A percentile compares a stretch with the other conserved stretches of the same genome.
phyloP scores from a whole-genome alignment of 805 yeast genomes.

The Schwanniomyces occidentalis region DNA sequence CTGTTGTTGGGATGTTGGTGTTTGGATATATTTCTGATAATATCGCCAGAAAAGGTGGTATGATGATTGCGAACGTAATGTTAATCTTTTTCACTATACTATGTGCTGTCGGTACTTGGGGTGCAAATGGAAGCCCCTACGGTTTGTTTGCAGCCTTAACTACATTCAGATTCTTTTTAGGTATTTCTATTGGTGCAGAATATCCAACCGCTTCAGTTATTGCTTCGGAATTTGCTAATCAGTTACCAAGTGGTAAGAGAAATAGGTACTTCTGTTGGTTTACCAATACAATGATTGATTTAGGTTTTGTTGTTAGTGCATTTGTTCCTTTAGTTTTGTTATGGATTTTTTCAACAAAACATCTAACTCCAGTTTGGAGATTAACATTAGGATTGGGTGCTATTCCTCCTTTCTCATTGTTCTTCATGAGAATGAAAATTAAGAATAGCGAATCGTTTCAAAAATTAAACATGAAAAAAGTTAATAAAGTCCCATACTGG shows the following conservation, averaged over 20 bases:
- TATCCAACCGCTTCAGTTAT: slow-evolving; percentile 94
- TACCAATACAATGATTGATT: slow-evolving; percentile 84
- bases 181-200: slow-evolving; percentile 93
- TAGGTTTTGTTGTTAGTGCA: slow-evolving; percentile 80
- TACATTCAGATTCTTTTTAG: slow-evolving; percentile 81
- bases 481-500: slow-evolving; percentile 60
- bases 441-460: slow-evolving; percentile 71
- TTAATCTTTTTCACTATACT: slow-evolving; percentile 77
- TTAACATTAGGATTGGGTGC: slow-evolving; percentile 88
- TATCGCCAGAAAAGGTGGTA: slow-evolving; percentile 77
- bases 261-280: slow-evolving; percentile 89
- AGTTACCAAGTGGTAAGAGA: slow-evolving; percentile 77
- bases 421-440: slow-evolving; percentile 74
- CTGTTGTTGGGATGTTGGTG: slow-evolving; percentile 78
- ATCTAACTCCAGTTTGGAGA: slow-evolving; percentile 88
- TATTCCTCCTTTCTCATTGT: slow-evolving; percentile 76
- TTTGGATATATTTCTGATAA: slow-evolving; percentile 85
- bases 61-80: slow-evolving; percentile 75
- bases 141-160: slow-evolving; percentile 86
- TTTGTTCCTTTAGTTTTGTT: slow-evolving; percentile 84
- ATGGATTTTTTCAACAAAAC: slow-evolving; percentile 74
- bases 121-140: slow-evolving; percentile 61
- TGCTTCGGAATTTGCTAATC: slow-evolving; percentile 85
- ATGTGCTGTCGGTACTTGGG: slow-evolving; percentile 83
- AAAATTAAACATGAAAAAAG: slow-evolving; percentile 67